Conservation (phyloP, 805 yeast genomes). For the Monosporozyma yasuniensis region DNA sequence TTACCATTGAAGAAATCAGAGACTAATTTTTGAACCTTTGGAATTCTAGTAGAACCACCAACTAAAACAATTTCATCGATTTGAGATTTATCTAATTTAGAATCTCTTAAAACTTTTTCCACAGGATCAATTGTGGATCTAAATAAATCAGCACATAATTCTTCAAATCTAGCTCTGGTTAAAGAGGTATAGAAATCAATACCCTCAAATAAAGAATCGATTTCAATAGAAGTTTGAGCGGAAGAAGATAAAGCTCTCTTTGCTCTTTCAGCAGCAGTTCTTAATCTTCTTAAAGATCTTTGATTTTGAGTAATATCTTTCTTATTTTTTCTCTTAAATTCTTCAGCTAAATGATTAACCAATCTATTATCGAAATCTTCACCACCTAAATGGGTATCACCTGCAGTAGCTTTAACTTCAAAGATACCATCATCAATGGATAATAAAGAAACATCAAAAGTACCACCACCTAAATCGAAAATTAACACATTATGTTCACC, state of each 20-base stretch:
- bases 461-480: constrained; percentile 97
- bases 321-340: constrained; percentile 93
- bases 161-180: constrained; percentile 97
- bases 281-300: constrained; percentile 92
- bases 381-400: constrained; percentile 84
- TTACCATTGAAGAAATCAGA: constrained; percentile 96
- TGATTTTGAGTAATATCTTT: constrained; percentile 84
- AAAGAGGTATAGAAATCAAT: constrained; percentile 91
- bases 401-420: constrained; percentile 83
- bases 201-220: constrained; percentile 92
- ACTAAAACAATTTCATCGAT: constrained; percentile 90
- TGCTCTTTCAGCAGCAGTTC: constrained; percentile 98
- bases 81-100: constrained; percentile 81
- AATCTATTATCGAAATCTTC: constrained; percentile 95
- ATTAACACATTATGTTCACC: constrained; percentile 82
- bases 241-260: constrained; percentile 96
- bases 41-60: constrained; percentile 98
- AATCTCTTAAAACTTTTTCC: constrained; percentile 86
- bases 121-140: constrained; percentile 92
- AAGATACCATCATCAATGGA: constrained; percentile 93
- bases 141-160: constrained; percentile 87
- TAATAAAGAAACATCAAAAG: constrained; percentile 89
- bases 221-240: constrained; percentile 90
- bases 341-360: constrained; percentile 81
- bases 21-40: constrained; percentile 90